phyloP scores from a whole-genome alignment of 768 basidiomycete species.

The Boletus tylopilopsis region DNA sequence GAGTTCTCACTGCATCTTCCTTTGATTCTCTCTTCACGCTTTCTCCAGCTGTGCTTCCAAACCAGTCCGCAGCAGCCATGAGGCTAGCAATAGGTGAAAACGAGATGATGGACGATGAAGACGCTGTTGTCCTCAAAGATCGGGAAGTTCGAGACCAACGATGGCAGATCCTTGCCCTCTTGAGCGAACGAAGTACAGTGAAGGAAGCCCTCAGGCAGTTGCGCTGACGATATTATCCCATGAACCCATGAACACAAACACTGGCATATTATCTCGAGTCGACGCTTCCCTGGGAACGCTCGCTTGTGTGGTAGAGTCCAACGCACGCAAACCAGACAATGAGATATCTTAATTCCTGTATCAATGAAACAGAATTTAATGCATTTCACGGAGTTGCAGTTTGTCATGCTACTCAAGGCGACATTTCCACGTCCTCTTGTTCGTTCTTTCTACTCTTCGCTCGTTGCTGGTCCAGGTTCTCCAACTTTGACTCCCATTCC shows the following conservation, averaged over 20 bases:
- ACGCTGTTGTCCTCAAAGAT: conserved; percentile 52
- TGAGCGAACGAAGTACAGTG: conserved; percentile 70
- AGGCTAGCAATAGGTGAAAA: conserved; percentile 58
- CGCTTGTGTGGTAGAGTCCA: too few species aligned
- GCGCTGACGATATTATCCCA: conserved; percentile 15
- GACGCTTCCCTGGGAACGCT: neutral
- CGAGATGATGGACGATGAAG: conserved; percentile 43
- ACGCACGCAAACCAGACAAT: neutral
- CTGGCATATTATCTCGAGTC: neutral
- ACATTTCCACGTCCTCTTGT: conserved; percentile 25
- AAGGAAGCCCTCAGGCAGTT: conserved; percentile 50
- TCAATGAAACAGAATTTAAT: too few species aligned
- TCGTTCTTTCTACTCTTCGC: conserved; percentile 20
- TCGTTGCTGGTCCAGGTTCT: conserved; percentile 20
- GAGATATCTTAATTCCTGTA: too few species aligned
- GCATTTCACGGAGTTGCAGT: too few species aligned
- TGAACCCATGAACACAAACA: neutral
- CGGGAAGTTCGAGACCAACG: conserved; percentile 63
- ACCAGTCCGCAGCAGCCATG: conserved; percentile 74
- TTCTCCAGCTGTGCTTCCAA: conserved; percentile 73
- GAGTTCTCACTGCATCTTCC: conserved; percentile 59
- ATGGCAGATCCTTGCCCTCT: conserved; percentile 75
- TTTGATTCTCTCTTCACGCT: conserved; percentile 78
- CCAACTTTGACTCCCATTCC: conserved; percentile 43
- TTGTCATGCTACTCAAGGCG: conserved; percentile 9